Evolutionary conservation across 768 basidiomycete species (phyloP).

Genomic region (Sporobolomyces phaffii): DNA sequence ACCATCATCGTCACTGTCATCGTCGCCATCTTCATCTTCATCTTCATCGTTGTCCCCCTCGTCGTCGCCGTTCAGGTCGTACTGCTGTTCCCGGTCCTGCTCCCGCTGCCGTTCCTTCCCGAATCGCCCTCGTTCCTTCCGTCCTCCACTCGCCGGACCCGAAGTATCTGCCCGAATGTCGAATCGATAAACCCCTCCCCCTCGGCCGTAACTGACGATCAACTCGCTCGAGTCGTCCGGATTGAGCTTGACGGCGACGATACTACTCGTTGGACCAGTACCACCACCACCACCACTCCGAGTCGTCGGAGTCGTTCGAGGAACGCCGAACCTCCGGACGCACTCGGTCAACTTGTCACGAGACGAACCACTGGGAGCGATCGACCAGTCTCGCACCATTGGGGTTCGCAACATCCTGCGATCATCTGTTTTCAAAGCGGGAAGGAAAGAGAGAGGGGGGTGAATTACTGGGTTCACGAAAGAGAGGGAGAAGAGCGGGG

Average conservation of each 20-base stretch:
- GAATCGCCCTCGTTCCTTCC: neutral
- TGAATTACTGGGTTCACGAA: too few species aligned
- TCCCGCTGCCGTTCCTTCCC: neutral
- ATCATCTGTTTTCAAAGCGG: too few species aligned
- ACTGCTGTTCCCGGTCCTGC: too few species aligned
- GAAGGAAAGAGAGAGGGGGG: too few species aligned
- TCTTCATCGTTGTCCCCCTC: neutral
- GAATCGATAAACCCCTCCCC: constrained; percentile 35
- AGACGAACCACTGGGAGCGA: neutral
- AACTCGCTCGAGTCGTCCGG: constrained; percentile 32
- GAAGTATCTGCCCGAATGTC: constrained; percentile 26
- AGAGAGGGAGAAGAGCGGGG: too few species aligned
- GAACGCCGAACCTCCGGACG: constrained; percentile 41
- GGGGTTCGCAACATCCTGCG: constrained; percentile 36
- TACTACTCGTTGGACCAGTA: too few species aligned
- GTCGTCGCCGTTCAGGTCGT: neutral
- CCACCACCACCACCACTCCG: too few species aligned
- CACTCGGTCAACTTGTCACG: constrained; percentile 33
- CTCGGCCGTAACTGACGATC: constrained; percentile 34
- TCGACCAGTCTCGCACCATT: neutral
- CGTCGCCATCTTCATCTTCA: neutral
- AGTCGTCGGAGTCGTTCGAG: too few species aligned
- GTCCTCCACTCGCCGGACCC: neutral
- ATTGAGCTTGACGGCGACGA: constrained; percentile 39
- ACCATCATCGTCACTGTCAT: too few species aligned